Evolutionary conservation across 495 filamentous ascomycete genomes (phyloP).

Genomic region (Cenococcum geophilum): DNA sequence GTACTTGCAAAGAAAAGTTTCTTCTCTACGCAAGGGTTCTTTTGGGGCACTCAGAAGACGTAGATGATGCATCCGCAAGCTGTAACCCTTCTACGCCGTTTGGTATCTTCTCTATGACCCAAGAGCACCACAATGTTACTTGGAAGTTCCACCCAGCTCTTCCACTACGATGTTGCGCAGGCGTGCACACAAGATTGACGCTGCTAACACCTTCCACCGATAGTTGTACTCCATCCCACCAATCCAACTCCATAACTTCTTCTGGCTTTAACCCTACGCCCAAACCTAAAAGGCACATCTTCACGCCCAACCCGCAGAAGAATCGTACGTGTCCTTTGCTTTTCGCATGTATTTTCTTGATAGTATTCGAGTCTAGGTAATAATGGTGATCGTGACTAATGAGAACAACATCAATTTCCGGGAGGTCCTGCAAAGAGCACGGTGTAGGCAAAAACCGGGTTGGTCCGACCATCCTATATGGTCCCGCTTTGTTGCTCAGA

Average conservation of each 20-base stretch:
- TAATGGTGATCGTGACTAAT: conserved; percentile 53
- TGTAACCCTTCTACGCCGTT: conserved; percentile 3
- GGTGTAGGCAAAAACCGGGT: conserved; percentile 48
- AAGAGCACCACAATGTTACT: conserved; percentile 49
- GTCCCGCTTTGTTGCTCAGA: conserved; percentile 49
- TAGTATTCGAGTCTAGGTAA: conserved; percentile 44
- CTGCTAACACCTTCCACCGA: conserved; percentile 24
- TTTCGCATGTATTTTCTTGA: conserved; percentile 38
- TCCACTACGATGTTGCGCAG: conserved; percentile 46
- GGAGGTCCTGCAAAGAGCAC: conserved; percentile 44
- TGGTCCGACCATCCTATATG: conserved; percentile 44
- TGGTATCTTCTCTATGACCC: conserved; percentile 42
- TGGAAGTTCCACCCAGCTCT: conserved; percentile 33
- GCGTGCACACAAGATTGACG: conserved; percentile 39
- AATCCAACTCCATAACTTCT: conserved; percentile 47
- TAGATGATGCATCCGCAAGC: background rate
- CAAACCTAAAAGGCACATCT: conserved; percentile 32
- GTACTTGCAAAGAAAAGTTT: conserved; percentile 34
- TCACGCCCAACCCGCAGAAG: conserved; percentile 43
- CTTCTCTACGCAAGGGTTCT: background rate
- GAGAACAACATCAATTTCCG: conserved; percentile 46
- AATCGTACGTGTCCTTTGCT: conserved; percentile 39
- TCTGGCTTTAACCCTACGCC: conserved; percentile 40
- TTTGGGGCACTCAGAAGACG: background rate
- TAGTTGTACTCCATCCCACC: conserved; percentile 46